Percentiles rank a stretch among this genome's conserved stretches.
Conservation (phyloP, 345 rosid species). For the Toxicodendron radicans region DNA sequence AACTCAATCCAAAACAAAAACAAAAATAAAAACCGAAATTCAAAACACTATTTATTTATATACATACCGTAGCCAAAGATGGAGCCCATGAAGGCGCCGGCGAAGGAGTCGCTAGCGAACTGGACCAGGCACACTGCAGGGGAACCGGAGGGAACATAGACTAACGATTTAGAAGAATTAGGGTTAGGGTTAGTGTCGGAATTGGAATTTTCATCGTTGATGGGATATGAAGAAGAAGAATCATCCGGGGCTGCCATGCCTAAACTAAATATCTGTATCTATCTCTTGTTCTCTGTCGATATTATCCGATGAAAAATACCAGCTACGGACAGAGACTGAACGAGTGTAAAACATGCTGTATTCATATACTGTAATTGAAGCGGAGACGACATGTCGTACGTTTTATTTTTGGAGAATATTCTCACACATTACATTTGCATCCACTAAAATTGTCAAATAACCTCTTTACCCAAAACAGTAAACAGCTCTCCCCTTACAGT, state of each 20-base stretch:
- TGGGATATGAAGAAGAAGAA: conserved; percentile 35
- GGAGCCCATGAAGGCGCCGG: conserved; percentile 91
- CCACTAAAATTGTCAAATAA: no score
- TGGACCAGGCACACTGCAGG: conserved; percentile 72
- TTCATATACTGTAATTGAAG: no score
- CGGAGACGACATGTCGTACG: no score
- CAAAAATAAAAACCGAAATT: no score
- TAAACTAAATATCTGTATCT: neutral
- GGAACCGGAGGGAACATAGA: conserved; percentile 35
- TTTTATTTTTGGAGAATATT: no score
- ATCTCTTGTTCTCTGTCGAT: neutral
- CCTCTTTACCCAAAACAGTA: no score
- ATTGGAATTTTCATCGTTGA: conserved; percentile 21
- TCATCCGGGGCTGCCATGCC: conserved; percentile 49
- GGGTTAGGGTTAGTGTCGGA: conserved; percentile 28
- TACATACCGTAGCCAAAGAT: conserved; percentile 72
- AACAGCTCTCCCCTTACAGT: no score
- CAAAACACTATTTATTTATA: no score
- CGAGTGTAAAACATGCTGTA: neutral
- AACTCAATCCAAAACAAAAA: no score
- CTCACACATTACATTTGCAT: no score
- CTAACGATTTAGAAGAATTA: conserved; percentile 41
- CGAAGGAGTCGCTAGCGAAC: conserved; percentile 73
- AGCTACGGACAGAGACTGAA: neutral
- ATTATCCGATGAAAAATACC: neutral